Evolutionary conservation across 805 yeast species (phyloP).

Genomic region (Candida coquimbonensis): DNA sequence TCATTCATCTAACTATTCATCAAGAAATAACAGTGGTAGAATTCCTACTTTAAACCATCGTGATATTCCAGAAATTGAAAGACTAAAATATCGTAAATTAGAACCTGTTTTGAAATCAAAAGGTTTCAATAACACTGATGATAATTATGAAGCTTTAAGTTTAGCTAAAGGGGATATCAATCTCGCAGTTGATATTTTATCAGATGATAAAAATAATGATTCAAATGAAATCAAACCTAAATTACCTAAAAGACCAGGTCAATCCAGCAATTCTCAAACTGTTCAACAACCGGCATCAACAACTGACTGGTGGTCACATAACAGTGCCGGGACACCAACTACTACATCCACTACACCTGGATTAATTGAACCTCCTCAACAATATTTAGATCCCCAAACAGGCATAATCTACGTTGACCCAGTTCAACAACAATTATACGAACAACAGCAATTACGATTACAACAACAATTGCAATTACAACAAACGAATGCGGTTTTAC

Average conservation of each 20-base stretch:
- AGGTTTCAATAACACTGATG: conserved; percentile 53
- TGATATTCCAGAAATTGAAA: conserved; percentile 47
- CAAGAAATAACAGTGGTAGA: conserved; percentile 5
- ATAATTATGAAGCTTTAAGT: conserved; percentile 56
- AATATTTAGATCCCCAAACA: conserved; percentile 65
- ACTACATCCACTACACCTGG: conserved; percentile 27
- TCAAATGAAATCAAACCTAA: conserved; percentile 41
- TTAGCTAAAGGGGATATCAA: conserved; percentile 53
- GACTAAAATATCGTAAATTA: conserved; percentile 42
- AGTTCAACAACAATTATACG: conserved; percentile 42
- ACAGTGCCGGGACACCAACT: conserved; percentile 16
- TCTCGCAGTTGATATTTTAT: conserved; percentile 50
- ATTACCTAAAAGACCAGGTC: conserved; percentile 32
- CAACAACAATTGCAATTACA: conserved; percentile 1
- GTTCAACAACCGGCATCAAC: conserved; percentile 3
- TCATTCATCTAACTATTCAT: background rate
- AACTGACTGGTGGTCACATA: conserved; percentile 18
- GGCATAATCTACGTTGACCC: conserved; percentile 66
- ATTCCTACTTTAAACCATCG: conserved; percentile 42
- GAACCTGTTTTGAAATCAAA: conserved; percentile 41
- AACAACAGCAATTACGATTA: conserved; percentile 16
- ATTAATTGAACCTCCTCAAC: conserved; percentile 45
- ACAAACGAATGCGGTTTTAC: conserved; percentile 7
- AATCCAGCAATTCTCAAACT: conserved; percentile 1
- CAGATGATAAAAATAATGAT: conserved; percentile 29